phyloP scores from a whole-genome alignment of 192 early-diverging fungal genomes.

The Entomortierella lignicola region DNA sequence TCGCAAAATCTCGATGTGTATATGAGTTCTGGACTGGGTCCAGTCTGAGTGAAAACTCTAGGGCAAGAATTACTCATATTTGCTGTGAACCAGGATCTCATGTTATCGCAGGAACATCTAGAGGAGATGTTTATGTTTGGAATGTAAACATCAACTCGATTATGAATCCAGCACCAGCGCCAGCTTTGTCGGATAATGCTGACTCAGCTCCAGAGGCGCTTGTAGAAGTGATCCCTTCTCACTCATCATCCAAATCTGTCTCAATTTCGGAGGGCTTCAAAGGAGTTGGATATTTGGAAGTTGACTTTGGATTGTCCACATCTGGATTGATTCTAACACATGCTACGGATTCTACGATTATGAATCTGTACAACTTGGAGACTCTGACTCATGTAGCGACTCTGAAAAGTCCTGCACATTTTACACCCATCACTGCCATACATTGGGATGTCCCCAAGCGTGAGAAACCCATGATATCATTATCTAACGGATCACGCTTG shows the following conservation, averaged over 20 bases:
- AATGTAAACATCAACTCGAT: constrained; percentile 25
- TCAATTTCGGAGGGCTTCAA: constrained; percentile 32
- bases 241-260: neutral
- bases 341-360: constrained; percentile 15
- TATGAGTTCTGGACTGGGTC: constrained; percentile 32
- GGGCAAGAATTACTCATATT: constrained; percentile 21
- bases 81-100: constrained; percentile 39
- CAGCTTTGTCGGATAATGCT: constrained; percentile 1
- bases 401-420: constrained; percentile 43
- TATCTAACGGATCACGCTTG: constrained; percentile 1
- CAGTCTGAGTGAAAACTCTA: neutral
- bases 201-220: neutral
- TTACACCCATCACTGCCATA: constrained; percentile 32
- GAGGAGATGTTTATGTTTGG: constrained; percentile 40
- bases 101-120: constrained; percentile 40
- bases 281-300: constrained; percentile 32
- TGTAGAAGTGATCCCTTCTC: neutral
- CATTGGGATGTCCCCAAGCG: constrained; percentile 42
- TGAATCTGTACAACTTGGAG: constrained; percentile 39
- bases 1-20: constrained; percentile 42
- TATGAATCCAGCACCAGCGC: constrained; percentile 6
- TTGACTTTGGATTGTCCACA: constrained; percentile 21
- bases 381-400: constrained; percentile 25
- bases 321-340: constrained; percentile 26
- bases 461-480: constrained; percentile 46